Conservation (phyloP, 192 early-diverging fungal species). For the Rhizoclosmatium sp. region DNA sequence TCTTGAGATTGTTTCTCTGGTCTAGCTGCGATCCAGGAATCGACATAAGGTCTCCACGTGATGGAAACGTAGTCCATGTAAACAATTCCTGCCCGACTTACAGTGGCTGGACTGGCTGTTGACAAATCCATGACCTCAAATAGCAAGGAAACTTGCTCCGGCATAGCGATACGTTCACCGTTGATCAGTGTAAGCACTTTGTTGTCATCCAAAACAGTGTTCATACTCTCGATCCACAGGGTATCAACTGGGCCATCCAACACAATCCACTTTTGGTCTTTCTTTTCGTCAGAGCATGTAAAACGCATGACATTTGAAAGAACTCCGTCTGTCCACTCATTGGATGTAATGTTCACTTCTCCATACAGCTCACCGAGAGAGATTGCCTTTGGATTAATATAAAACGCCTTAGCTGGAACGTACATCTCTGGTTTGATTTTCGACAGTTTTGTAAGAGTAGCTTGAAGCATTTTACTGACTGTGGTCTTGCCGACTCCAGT, state of each 20-base stretch:
- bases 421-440: constrained; percentile 54
- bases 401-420: constrained; percentile 53
- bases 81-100: constrained; percentile 66
- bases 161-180: constrained; percentile 66
- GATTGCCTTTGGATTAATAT: constrained; percentile 64
- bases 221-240: constrained; percentile 72
- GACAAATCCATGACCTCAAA: constrained; percentile 70
- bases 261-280: constrained; percentile 70
- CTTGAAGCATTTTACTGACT: constrained; percentile 61
- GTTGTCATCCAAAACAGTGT: constrained; percentile 69
- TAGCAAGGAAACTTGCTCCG: constrained; percentile 63
- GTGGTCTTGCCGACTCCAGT: constrained; percentile 66
- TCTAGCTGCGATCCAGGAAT: constrained; percentile 55
- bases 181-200: constrained; percentile 69
- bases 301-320: constrained; percentile 62
- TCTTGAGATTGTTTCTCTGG: constrained; percentile 55
- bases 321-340: constrained; percentile 70
- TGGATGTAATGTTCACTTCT: constrained; percentile 61
- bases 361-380: constrained; percentile 66
- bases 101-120: constrained; percentile 66
- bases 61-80: constrained; percentile 65
- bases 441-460: constrained; percentile 48
- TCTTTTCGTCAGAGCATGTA: constrained; percentile 62
- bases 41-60: constrained; percentile 61
- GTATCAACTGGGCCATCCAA: constrained; percentile 70